phyloP scores from a whole-genome alignment of 352 stramenopile genomes.

The Globisporangium polare region DNA sequence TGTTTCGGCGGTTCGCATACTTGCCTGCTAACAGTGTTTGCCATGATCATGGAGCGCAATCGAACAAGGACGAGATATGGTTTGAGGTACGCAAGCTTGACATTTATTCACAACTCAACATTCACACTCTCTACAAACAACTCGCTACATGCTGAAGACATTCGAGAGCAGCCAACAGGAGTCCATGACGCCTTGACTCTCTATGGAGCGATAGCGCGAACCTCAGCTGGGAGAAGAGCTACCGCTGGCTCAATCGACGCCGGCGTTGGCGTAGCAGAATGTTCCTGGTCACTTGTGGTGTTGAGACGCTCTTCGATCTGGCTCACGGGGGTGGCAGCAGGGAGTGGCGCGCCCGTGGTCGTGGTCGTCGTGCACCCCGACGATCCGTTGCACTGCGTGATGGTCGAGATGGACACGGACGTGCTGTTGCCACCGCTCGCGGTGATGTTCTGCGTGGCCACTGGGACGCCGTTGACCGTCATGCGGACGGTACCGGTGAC shows the following conservation, averaged over 20 bases:
- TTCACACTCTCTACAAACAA: neutral
- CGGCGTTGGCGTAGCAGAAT: neutral
- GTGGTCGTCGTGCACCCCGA: neutral
- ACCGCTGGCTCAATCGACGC: neutral
- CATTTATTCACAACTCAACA: neutral
- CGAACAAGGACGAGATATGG: too few species aligned
- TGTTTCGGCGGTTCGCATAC: neutral
- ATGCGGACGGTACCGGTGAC: neutral
- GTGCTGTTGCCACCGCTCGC: neutral
- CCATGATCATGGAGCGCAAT: neutral
- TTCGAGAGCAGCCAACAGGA: neutral
- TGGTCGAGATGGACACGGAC: neutral
- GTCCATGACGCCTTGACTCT: too few species aligned
- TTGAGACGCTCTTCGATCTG: neutral
- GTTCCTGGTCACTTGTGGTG: neutral
- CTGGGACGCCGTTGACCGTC: neutral
- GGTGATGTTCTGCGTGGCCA: neutral
- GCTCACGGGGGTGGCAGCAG: neutral
- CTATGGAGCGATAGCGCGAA: neutral
- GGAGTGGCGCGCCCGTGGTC: neutral
- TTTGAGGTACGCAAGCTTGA: neutral
- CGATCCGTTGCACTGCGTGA: neutral
- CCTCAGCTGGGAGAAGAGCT: neutral
- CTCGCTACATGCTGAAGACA: neutral
- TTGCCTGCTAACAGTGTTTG: neutral